These are phyloP conservation scores for Phytopythium montanum DNA, from an alignment of 352 stramenopile genomes.

Conservation along the genomic window DNA sequence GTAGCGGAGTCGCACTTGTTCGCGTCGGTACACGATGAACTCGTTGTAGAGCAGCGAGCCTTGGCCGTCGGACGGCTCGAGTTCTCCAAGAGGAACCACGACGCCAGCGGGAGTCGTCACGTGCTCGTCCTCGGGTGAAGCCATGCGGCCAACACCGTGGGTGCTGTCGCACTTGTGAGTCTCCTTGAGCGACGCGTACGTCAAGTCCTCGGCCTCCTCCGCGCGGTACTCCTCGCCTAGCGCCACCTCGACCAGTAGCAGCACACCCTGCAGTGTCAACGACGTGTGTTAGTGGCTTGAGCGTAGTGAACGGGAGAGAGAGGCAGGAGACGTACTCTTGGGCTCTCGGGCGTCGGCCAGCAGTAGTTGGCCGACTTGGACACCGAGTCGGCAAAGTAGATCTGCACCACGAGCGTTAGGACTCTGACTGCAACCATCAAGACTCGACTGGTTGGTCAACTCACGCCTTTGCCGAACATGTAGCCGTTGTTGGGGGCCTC, in stretches of 20 bases:
- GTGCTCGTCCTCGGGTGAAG: constrained; percentile 33
- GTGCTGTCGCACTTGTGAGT: constrained; percentile 42
- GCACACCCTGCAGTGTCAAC: constrained; percentile 31
- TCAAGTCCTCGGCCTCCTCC: constrained; percentile 49
- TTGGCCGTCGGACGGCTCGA: constrained; percentile 41
- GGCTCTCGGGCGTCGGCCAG: constrained; percentile 56
- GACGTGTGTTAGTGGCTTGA: not conserved
- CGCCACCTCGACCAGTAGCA: constrained; percentile 65
- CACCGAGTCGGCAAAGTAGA: constrained; percentile 85
- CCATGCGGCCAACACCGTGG: constrained; percentile 54
- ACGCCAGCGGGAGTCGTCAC: constrained; percentile 48
- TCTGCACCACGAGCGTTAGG: constrained; percentile 18
- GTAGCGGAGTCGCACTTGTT: constrained; percentile 67
- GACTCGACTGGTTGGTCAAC: constrained; percentile 10
- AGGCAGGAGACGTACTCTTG: constrained; percentile 33
- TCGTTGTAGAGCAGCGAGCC: constrained; percentile 72
- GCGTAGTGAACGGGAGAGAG: not conserved
- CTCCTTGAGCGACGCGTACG: constrained; percentile 37
- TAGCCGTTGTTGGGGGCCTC: constrained; percentile 78
- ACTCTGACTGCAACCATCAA: no score
- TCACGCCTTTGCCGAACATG: constrained; percentile 85
- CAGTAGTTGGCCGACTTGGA: constrained; percentile 86
- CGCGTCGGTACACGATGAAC: constrained; percentile 66
- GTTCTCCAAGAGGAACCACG: constrained; percentile 49
- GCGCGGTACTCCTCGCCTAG: constrained; percentile 43